Evolutionary conservation across 2,329 filamentous ascomycete species (phyloP), one percentile per base, ranked within the genome.

Genomic region (Clonostachys byssicola): DNA sequence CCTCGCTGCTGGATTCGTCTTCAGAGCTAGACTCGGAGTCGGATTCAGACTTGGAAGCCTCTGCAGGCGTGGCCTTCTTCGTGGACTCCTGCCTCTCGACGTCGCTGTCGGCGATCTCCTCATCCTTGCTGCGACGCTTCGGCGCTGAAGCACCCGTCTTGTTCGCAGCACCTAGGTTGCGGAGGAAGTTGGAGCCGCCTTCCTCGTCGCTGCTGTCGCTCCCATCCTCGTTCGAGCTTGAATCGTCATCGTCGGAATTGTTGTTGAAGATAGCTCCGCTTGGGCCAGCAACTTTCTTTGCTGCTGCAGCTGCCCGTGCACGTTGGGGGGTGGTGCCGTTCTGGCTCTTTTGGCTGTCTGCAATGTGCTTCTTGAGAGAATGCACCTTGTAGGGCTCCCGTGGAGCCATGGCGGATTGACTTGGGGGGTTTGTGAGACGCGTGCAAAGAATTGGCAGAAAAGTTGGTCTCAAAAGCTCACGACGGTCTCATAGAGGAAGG

Each of bases 51-150:
- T 49, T 45, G 47, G n/a, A 9, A 23, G 40, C 40, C 16, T 42
- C 14, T 23, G 16, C 34, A 16, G 34, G 34, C 16, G 34, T 65
- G 10, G 52, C 57, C 51, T 61, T 65, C 36, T 49, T 16, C 23
- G 40, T 45, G 14, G 42, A 9, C 40, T 34, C 36, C 13, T n/a
- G 34, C 30, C 63, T 63, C 50, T 70, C 68, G 54, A 54, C 63
- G 54, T 72, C 67, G 54, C 68, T 72, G 48, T 72, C 68, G 56
- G 67, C 66, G 49, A 72, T 70, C 51, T 71, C 68, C 18, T 67
- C 63, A 40, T 61, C 50, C 52, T 64, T 63, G 58, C 52, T 58
- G 49, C 57, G 60, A 46, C 57, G 54, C 47, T 58, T 60, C 46
- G 60, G 35, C 48, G 52, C 42, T 43, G 50, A 43, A 38, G 44